Base-by-base conservation (phyloP, 192 early-diverging fungal genomes). In the Coemansia sp. region DNA sequence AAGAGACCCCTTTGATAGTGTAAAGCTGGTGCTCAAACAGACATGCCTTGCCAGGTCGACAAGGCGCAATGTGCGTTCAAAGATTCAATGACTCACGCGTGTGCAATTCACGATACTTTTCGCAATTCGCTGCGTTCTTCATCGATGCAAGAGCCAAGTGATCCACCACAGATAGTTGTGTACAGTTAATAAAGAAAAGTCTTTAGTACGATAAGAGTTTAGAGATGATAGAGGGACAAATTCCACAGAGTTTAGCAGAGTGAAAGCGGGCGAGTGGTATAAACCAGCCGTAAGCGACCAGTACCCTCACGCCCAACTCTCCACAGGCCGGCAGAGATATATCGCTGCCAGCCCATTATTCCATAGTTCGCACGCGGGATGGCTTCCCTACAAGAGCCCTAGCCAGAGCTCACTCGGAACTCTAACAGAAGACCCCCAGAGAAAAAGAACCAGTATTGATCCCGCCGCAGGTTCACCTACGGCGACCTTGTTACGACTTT, bases 401-500 rank as follows among this genome's bases (percentile, higher is more conserved):
- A n/a, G n/a, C n/a, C n/a, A n/a, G n/a, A n/a, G n/a, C n/a, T n/a
- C n/a, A n/a, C n/a, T n/a, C n/a, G n/a, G n/a, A 39, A 51, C 10
- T 4, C 31, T 36, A 38, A 43, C 21, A 45, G 18, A 41, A 34
- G 17, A 35, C 5, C 5, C 16, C 4, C 16, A 4, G 5, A 28
- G 5, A 28, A 28, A 14, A 23, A 11, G 22, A 16, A 22, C 62
- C 60, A 47, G 67, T 68, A 75, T 77, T 82, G 74, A 79, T 72
- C 74, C 75, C 76, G 77, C 75, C 76, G 75, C 80, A 83, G 80
- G 77, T 85, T 84, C 82, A 87, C 79, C 75, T 80, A 85, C 75
- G 69, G 79, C 78, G 78, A 84, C 80, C 82, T 83, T 85, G 79
- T 84, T 82, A 84, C 81, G 76, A 85, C 82, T 87, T 84, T 80